Percentiles rank a stretch among this genome's conserved stretches.
Evolutionary conservation across 192 early-diverging fungal genomes (phyloP).

Genomic region (Bifiguratus adelaidae): DNA sequence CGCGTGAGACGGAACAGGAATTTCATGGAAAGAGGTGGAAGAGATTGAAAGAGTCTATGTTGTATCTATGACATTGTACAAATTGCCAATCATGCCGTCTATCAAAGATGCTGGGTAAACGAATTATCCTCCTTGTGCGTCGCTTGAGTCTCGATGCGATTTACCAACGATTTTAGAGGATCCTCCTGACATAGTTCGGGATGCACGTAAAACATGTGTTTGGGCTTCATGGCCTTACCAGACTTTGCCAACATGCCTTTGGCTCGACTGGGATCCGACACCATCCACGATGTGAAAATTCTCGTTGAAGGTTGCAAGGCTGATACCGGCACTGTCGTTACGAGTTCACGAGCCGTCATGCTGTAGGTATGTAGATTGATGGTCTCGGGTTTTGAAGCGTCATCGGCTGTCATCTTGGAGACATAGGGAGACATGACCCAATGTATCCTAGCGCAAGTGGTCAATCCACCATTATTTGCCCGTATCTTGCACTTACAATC

Average conservation of each 20-base stretch:
- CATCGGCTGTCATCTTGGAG: constrained; percentile 24
- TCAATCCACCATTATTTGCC: no score
- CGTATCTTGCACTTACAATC: constrained; percentile 9
- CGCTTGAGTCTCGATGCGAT: no score
- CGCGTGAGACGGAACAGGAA: background rate
- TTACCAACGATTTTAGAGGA: no score
- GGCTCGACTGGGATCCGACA: constrained; percentile 16
- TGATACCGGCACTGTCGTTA: constrained; percentile 32
- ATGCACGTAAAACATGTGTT: constrained; percentile 33
- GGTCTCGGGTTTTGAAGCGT: constrained; percentile 1
- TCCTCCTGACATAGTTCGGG: constrained; percentile 26
- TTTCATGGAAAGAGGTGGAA: background rate
- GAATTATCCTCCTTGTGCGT: no score
- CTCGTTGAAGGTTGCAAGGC: constrained; percentile 38
- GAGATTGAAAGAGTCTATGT: no score
- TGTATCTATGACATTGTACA: no score
- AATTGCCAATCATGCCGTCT: no score
- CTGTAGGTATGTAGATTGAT: constrained; percentile 22
- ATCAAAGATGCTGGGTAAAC: no score
- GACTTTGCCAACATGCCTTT: constrained; percentile 16
- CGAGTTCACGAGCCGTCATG: constrained; percentile 26
- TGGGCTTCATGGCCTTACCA: constrained; percentile 18
- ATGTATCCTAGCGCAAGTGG: constrained; percentile 26
- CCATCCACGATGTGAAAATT: constrained; percentile 38
- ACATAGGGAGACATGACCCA: constrained; percentile 48